phyloP scores from a whole-genome alignment of 2,329 filamentous ascomycete species.

The Ophiognomonia clavigignenti-juglandacearum region DNA sequence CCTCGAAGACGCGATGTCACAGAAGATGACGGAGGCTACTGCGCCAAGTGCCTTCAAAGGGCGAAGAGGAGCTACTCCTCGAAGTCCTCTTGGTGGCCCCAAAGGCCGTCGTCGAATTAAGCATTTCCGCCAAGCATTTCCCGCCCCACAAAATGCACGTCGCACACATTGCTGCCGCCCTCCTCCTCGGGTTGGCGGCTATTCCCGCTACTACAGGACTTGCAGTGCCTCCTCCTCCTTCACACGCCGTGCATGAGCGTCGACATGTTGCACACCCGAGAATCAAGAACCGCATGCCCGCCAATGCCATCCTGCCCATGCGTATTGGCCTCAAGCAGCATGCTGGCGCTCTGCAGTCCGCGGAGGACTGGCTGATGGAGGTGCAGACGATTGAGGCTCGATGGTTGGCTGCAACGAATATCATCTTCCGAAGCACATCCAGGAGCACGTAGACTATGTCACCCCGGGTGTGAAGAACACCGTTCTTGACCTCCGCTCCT shows the following conservation, averaged over 20 bases:
- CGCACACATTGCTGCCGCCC: constrained; percentile 4
- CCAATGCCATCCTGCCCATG: constrained; percentile 4
- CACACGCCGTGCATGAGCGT: constrained; percentile 8
- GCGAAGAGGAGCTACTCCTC: background rate
- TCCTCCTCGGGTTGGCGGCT: background rate
- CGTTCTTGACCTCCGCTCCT: constrained; percentile 1
- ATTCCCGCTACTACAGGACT: constrained; percentile 2
- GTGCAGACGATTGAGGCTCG: constrained; percentile 18
- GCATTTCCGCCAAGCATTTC: background rate
- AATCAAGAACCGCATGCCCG: constrained; percentile 7
- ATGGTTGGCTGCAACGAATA: constrained; percentile 19
- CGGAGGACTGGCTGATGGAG: constrained; percentile 12
- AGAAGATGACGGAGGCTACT: background rate
- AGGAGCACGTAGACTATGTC: constrained; percentile 18
- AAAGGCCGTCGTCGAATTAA: background rate
- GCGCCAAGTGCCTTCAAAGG: background rate
- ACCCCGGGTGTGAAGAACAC: constrained; percentile 12
- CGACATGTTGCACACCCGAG: constrained; percentile 5
- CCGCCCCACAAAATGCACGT: constrained; percentile 1
- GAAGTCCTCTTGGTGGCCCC: background rate
- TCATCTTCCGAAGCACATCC: constrained; percentile 16
- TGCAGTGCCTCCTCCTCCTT: constrained; percentile 4
- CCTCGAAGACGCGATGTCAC: background rate
- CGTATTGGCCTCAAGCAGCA: constrained; percentile 9
- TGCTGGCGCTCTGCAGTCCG: constrained; percentile 3